phyloP scores from a whole-genome alignment of 495 filamentous ascomycete genomes.

The Amphirosellinia nigrospora region DNA sequence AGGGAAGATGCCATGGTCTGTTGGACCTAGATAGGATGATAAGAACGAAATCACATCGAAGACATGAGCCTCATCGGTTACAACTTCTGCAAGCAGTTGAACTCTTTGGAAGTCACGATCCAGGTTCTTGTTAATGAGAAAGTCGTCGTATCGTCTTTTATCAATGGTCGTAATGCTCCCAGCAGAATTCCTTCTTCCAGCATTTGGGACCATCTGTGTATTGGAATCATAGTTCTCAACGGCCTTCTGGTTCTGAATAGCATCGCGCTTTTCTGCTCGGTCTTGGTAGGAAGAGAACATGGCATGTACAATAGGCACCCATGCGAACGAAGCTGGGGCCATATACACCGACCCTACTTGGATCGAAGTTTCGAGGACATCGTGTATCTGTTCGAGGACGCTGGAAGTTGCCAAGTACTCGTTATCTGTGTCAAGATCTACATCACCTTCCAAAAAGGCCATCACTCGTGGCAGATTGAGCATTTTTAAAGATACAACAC shows the following conservation, averaged over 20 bases:
- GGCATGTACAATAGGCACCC: constrained; percentile 74
- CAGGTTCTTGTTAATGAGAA: constrained; percentile 48
- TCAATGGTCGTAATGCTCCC: constrained; percentile 59
- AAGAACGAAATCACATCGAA: constrained; percentile 69
- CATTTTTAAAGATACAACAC: constrained; percentile 75
- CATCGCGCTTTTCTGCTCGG: constrained; percentile 63
- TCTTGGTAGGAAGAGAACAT: constrained; percentile 65
- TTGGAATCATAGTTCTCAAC: constrained; percentile 59
- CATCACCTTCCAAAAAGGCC: constrained; percentile 46
- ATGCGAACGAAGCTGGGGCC: constrained; percentile 74
- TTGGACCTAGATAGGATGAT: constrained; percentile 54
- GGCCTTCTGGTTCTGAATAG: constrained; percentile 67
- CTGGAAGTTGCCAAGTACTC: constrained; percentile 68
- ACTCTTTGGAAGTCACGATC: constrained; percentile 46
- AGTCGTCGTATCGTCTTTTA: constrained; percentile 53
- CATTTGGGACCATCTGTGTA: constrained; percentile 40
- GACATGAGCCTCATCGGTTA: constrained; percentile 59
- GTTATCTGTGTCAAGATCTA: constrained; percentile 48
- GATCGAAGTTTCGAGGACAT: constrained; percentile 61
- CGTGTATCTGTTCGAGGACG: constrained; percentile 68
- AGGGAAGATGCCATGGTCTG: constrained; percentile 53
- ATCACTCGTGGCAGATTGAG: constrained; percentile 68
- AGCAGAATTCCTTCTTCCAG: constrained; percentile 54
- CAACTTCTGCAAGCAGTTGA: constrained; percentile 53
- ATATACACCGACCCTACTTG: constrained; percentile 54